phyloP scores from a whole-genome alignment of 2,329 filamentous ascomycete genomes.

The Colletotrichum tropicale region DNA sequence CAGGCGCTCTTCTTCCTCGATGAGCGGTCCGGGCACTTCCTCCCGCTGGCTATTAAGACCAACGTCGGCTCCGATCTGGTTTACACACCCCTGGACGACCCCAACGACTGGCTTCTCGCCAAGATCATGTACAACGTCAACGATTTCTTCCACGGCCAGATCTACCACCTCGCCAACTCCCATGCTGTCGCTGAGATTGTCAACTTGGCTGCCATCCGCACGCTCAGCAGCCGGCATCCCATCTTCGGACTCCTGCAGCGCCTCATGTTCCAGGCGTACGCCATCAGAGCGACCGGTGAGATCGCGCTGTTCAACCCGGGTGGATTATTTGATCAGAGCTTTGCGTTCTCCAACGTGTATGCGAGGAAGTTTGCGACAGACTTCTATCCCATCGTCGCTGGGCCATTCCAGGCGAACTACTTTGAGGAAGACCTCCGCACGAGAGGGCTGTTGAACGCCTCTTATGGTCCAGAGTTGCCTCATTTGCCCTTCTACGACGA shows the following conservation, averaged over 20 bases:
- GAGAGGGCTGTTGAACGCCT: background rate
- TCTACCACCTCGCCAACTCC: slow-evolving; percentile 45
- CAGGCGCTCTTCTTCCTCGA: background rate
- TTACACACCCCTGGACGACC: slow-evolving; percentile 49
- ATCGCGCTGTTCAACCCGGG: background rate
- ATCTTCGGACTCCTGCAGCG: slow-evolving; percentile 37
- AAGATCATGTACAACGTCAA: slow-evolving; percentile 55
- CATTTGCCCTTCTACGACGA: background rate
- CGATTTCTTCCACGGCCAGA: slow-evolving; percentile 49
- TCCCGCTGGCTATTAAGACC: background rate
- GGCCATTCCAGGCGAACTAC: background rate
- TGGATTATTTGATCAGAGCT: background rate
- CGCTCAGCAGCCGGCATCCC: slow-evolving; percentile 49
- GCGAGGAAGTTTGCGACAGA: background rate
- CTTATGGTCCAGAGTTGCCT: background rate
- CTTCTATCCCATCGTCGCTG: background rate
- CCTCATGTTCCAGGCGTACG: background rate
- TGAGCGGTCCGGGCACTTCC: background rate
- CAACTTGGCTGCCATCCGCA: slow-evolving; percentile 49
- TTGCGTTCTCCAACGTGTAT: background rate
- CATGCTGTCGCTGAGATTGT: slow-evolving; percentile 48
- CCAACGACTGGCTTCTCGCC: slow-evolving; percentile 54
- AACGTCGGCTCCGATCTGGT: slow-evolving; percentile 7
- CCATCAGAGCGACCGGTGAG: background rate
- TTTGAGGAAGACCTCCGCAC: background rate